A percentile compares a stretch with the other conserved stretches of the same genome.
Evolutionary conservation across 371 early-diverging fungal species (phyloP).

Genomic region (Circinella umbellata): DNA sequence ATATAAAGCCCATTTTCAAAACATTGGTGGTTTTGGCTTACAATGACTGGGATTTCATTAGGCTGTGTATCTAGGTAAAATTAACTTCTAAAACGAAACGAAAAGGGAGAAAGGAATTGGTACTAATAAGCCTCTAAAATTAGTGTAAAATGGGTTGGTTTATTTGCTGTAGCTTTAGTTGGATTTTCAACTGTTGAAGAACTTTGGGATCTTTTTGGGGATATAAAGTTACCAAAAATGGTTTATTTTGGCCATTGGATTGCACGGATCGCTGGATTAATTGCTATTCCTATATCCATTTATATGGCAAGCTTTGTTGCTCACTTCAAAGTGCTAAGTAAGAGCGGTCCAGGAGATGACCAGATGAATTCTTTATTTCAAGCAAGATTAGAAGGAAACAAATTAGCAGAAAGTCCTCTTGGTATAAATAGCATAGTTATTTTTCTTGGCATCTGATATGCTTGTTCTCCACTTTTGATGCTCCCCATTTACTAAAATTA

Average conservation of each 20-base stretch:
- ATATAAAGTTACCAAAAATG: conserved; percentile 71
- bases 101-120: neutral
- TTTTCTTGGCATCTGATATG: too few relatives aligned
- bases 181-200: conserved; percentile 95
- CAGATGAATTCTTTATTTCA: conserved; percentile 99
- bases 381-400: conserved; percentile 85
- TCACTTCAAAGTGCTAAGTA: conserved; percentile 91
- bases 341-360: conserved; percentile 92
- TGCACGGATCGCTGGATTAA: conserved; percentile 79
- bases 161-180: conserved; percentile 93
- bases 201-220: conserved; percentile 92
- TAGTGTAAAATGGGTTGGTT: conserved; percentile 99
- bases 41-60: conserved; percentile 89
- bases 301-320: conserved; percentile 89
- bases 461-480: too few relatives aligned
- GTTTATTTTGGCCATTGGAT: conserved; percentile 79
- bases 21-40: conserved; percentile 88
- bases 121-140: too few relatives aligned
- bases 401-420: conserved; percentile 78
- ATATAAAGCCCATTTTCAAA: conserved; percentile 72
- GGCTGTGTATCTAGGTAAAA: conserved; percentile 73
- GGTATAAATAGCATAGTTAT: conserved; percentile 43
- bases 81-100: neutral
- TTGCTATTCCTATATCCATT: conserved; percentile 84
- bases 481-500: too few relatives aligned